Percentiles rank a stretch among this genome's conserved stretches.
Conservation (phyloP, 441 rosid genomes). For the Geranium incanum region DNA sequence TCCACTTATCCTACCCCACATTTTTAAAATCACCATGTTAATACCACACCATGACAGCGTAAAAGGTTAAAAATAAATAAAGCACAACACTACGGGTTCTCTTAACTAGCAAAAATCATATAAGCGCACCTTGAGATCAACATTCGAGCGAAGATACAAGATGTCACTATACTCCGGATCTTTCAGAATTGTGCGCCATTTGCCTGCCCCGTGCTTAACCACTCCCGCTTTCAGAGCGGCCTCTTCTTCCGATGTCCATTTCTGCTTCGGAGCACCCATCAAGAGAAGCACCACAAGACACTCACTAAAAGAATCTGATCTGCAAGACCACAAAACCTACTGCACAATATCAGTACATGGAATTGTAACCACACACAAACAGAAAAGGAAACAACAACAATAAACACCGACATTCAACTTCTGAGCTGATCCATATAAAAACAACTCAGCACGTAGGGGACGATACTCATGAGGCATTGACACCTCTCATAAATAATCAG, state of each 20-base stretch:
- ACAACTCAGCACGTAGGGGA: background rate
- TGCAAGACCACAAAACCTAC: slow-evolving; percentile 20
- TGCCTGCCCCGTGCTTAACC: slow-evolving; percentile 87
- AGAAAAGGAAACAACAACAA: background rate
- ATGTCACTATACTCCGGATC: slow-evolving; percentile 81
- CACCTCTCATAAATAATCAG: background rate
- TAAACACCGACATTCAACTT: background rate
- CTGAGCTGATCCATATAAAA: background rate
- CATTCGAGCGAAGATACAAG: slow-evolving; percentile 79
- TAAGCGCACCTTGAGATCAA: slow-evolving; percentile 76
- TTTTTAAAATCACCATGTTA: background rate
- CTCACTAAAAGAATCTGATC: slow-evolving; percentile 15
- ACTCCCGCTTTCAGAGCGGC: slow-evolving; percentile 89
- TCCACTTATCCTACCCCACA: slow-evolving; percentile 78
- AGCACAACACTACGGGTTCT: background rate
- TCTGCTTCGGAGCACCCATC: slow-evolving; percentile 98
- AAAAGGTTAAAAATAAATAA: background rate
- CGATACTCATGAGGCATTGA: background rate
- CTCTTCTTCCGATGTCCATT: slow-evolving; percentile 98
- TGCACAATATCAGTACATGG: background rate
- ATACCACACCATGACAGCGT: background rate
- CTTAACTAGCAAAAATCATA: slow-evolving; percentile 13
- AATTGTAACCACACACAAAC: slow-evolving; percentile 4
- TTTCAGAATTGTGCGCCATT: slow-evolving; percentile 93
- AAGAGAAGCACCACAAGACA: slow-evolving; percentile 20